Percentiles rank a stretch among this genome's conserved stretches.
phyloP scores from a whole-genome alignment of 2,329 filamentous ascomycete species.

The Cladosporium oxysporum region DNA sequence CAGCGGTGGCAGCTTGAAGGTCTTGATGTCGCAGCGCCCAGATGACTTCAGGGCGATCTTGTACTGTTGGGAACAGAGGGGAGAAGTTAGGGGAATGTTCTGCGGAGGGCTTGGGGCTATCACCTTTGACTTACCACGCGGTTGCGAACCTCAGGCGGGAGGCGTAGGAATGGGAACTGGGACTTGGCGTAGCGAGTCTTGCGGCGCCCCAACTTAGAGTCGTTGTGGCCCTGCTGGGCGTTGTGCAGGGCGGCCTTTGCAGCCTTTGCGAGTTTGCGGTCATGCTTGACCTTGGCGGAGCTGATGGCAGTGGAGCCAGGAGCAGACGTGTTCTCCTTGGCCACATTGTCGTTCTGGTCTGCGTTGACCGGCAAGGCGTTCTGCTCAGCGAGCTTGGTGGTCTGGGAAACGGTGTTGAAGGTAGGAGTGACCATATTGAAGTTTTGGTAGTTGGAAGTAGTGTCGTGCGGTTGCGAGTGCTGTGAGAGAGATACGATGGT shows the following conservation, averaged over 20 bases:
- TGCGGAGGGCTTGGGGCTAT: not conserved
- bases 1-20: not conserved
- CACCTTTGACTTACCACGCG: not conserved
- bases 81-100: not conserved
- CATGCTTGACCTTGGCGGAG: not conserved
- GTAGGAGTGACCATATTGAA: not conserved
- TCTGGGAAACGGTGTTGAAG: not conserved
- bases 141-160: conserved; percentile 9
- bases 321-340: not conserved
- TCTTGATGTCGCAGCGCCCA: not conserved
- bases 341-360: not conserved
- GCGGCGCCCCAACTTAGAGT: not conserved
- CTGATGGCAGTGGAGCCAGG: not conserved
- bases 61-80: not conserved
- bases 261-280: not conserved
- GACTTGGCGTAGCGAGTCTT: not conserved
- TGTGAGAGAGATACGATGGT: not conserved
- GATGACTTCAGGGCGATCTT: not conserved
- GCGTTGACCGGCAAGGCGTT: not conserved
- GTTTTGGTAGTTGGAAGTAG: not conserved
- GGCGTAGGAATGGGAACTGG: not conserved
- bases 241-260: conserved; percentile 1
- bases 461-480: not conserved
- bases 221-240: not conserved
- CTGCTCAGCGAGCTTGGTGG: not conserved